Base-by-base conservation (phyloP, 192 early-diverging fungal species). In the Haplosporangium gracile region DNA sequence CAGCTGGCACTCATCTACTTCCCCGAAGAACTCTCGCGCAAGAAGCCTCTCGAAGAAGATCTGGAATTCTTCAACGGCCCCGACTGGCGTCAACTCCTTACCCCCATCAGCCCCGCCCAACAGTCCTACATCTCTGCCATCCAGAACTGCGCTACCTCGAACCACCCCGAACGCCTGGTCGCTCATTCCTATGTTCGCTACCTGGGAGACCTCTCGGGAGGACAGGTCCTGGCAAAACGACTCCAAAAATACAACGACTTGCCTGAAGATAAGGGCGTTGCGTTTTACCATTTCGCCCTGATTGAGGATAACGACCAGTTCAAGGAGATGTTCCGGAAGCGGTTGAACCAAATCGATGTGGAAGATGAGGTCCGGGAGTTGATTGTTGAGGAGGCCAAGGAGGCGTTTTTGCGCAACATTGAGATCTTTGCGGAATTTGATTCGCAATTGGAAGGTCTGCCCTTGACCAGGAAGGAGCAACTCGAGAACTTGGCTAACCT, bases 181-280 rank as follows among this genome's bases (percentile, higher is more conserved):
- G 90, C 92, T 20, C 91, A 93, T 45, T 79, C 88, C 53, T 93
- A 93, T 38, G 75, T 89, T 15, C 89, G 92, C 9, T 93, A 93
- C 69, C 49, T 93, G 9, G 92, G 91, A 57, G 92, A 93, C 70
- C 79, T 93, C 47, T 89, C 88, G 16, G 91, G 92, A 42, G 92
- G 92, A 38, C 91, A 92, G 49, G 80, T 92, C 39, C 74, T 93
- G 38, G 77, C 81, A 24, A 90, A 89, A 32, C 72, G 88, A 16
- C 78, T 93, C 24, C 84, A 89, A 68, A 92, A 91, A 45, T 72
- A 75, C 53, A 85, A 90, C 24, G 69, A 89, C 24, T 45, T 78
- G 10, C 76, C 89, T 34, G 73, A 88, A 16, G 87, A 88, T 68
- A 74, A 81, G 45, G 89, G 92, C 34, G 65, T 90, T 8, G 53